Conservation (phyloP, 495 filamentous ascomycete species). For the Halenospora varia region DNA sequence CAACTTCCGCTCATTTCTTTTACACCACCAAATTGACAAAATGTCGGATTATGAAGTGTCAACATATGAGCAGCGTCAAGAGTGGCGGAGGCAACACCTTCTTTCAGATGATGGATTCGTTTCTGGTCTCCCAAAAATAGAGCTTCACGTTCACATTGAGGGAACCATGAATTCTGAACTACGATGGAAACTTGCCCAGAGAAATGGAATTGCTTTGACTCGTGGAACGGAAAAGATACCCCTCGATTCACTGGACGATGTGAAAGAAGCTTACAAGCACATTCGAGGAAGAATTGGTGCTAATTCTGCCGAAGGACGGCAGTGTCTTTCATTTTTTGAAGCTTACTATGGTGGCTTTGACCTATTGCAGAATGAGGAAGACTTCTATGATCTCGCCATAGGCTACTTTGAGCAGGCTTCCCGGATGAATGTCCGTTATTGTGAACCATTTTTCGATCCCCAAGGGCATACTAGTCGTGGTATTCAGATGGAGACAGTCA, state of each 20-base stretch:
- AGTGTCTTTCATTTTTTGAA: constrained; percentile 46
- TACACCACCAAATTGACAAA: not conserved
- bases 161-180: constrained; percentile 63
- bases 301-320: not conserved
- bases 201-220: constrained; percentile 55
- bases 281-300: constrained; percentile 1
- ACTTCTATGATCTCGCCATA: constrained; percentile 70
- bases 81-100: not conserved
- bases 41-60: not conserved
- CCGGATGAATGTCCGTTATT: constrained; percentile 60
- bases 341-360: constrained; percentile 75
- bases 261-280: constrained; percentile 5
- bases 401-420: constrained; percentile 62
- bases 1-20: not conserved
- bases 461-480: constrained; percentile 65
- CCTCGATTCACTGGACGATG: not conserved
- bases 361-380: constrained; percentile 49
- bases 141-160: constrained; percentile 76
- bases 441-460: constrained; percentile 75
- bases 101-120: constrained; percentile 5
- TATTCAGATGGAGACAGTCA: constrained; percentile 52
- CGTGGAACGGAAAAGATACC: not conserved
- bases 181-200: constrained; percentile 60
- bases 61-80: not conserved
- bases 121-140: constrained; percentile 58